phyloP scores from a whole-genome alignment of 2,329 filamentous ascomycete species.

The Curvularia spicifera region DNA sequence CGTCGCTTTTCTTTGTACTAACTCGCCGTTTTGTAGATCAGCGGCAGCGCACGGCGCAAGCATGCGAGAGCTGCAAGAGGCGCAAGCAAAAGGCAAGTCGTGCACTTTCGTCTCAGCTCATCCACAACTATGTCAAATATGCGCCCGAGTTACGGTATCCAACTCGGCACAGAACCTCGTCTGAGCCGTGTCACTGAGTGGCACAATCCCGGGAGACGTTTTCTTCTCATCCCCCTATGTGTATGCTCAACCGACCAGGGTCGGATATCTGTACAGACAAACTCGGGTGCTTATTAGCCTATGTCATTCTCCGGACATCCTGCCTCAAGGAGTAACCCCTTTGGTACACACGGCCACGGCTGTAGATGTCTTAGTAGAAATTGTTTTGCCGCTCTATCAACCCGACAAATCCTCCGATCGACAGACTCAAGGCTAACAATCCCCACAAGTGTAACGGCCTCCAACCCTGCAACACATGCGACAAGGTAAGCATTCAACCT shows the following conservation, averaged over 20 bases:
- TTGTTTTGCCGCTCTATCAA: slow-evolving; percentile 1
- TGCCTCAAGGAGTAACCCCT: slow-evolving; percentile 3
- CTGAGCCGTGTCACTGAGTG: not conserved
- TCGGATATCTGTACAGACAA: not conserved
- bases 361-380: not conserved
- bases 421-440: slow-evolving; percentile 19
- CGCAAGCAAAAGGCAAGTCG: slow-evolving; percentile 70
- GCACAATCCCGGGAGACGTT: not conserved
- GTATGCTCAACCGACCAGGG: not conserved
- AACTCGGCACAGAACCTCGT: slow-evolving; percentile 4
- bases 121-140: not conserved
- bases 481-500: slow-evolving; percentile 53
- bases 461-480: slow-evolving; percentile 64
- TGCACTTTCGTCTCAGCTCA: not conserved
- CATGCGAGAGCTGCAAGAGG: slow-evolving; percentile 69
- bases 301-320: not conserved
- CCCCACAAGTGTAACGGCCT: slow-evolving; percentile 63
- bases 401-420: not conserved
- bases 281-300: not conserved
- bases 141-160: not conserved
- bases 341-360: not conserved
- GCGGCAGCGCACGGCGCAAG: slow-evolving; percentile 67
- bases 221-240: not conserved
- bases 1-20: slow-evolving; percentile 18
- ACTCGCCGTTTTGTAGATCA: slow-evolving; percentile 65